Base-by-base conservation (phyloP, 331 rosid genomes). In the Ulmus americana region DNA sequence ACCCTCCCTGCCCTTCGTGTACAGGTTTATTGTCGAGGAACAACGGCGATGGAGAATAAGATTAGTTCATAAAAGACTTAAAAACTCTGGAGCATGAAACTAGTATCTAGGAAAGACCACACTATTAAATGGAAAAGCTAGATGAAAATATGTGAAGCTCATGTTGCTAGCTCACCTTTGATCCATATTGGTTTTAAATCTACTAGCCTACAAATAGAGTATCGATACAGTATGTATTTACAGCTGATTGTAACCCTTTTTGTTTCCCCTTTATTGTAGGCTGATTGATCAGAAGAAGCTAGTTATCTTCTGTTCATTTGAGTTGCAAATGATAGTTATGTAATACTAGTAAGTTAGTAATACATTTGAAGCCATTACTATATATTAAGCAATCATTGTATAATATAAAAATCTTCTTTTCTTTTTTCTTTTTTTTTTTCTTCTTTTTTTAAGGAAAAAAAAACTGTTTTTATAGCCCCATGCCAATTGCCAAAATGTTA, bases 1-100 rank as follows among this genome's bases (percentile, higher is more conserved):
- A 94, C 54, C 99, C 99, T 0, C 63, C 85, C 5, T 94, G 99
- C 59, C 91, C 95, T 0, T 7, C 70, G 57, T 88, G 96, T 71
- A 55, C 67, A 39, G 76, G 76, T 57, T 69, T 61, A 59, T 46
- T 76, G 57, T 14, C 75, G 59, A 81, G 76, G 43, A 71, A 44
- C 45, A 77, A 68, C 42, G 83, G 78, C 59, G 64, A 69, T 43
- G 64, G 64, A 42, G 64, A 69, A 10, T 14, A 50, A 40, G 53
- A 28, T n/a, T 75, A 63, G 55, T 39, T 15, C 43, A 72, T 18
- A 66, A 18, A 51, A 46, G 55, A 58, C 5, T 52, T 42, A 18
- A 6, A 6, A 70, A 49, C 41, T 56, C 8, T 46, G 59, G 65
- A 14, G 58, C 66, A 46, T 75, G 59, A 18, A 39, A 59, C 61